Percentiles rank a stretch among this genome's conserved stretches.
phyloP scores from a whole-genome alignment of 805 yeast genomes.

The Zygoascus bituminiphila region DNA sequence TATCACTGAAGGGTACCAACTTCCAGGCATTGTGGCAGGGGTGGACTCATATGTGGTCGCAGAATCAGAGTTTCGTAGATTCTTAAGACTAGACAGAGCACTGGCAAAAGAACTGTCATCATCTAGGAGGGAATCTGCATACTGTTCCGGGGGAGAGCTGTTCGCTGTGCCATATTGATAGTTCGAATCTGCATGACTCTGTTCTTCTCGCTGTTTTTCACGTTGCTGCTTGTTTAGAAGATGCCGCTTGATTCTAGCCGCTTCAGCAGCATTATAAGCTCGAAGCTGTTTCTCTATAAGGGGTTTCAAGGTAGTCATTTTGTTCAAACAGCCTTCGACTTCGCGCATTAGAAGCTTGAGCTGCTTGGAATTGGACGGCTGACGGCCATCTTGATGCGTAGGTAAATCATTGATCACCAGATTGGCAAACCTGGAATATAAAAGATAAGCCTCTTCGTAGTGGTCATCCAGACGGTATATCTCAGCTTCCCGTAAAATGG shows the following conservation, averaged over 20 bases:
- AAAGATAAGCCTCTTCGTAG: constrained; percentile 43
- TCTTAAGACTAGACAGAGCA: constrained; percentile 3
- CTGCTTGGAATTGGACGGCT: constrained; percentile 14
- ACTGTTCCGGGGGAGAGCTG: background rate
- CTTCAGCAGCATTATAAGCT: constrained; percentile 7
- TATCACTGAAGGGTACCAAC: background rate
- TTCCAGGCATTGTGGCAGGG: background rate
- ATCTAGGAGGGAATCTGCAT: background rate
- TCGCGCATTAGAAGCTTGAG: constrained; percentile 19
- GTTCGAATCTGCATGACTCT: background rate
- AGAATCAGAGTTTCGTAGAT: background rate
- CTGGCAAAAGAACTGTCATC: background rate
- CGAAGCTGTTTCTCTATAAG: constrained; percentile 16
- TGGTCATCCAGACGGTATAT: constrained; percentile 38
- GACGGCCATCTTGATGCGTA: constrained; percentile 38
- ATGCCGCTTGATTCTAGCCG: background rate
- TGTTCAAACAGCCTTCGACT: constrained; percentile 21
- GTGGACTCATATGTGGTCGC: background rate
- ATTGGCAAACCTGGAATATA: constrained; percentile 54
- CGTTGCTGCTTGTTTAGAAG: background rate
- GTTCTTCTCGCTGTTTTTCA: background rate
- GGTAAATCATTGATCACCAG: constrained; percentile 41
- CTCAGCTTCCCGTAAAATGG: constrained; percentile 35
- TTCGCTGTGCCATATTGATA: background rate
- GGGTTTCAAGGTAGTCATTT: constrained; percentile 22